phyloP scores from a whole-genome alignment of 2,329 filamentous ascomycete genomes.

The Elsinoe perseae region DNA sequence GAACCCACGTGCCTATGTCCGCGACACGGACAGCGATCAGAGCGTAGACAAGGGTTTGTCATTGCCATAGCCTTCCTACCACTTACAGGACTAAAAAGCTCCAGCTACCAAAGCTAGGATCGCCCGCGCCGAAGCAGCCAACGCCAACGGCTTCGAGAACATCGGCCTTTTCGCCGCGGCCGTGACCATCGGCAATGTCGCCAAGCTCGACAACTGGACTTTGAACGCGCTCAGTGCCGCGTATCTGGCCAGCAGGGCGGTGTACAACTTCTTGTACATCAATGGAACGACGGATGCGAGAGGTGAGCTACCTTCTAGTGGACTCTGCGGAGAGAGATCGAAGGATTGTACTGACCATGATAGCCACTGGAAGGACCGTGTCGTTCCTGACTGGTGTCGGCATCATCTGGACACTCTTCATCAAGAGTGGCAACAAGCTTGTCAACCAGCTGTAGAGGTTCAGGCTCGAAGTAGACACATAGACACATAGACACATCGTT shows the following conservation, averaged over 20 bases:
- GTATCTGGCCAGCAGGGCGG: slow-evolving; percentile 25
- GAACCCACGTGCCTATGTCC: slow-evolving; percentile 27
- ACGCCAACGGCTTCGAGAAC: slow-evolving; percentile 35
- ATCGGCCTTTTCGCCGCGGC: slow-evolving; percentile 34
- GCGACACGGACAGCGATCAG: slow-evolving; percentile 24
- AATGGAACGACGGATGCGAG: slow-evolving; percentile 15
- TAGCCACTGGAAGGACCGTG: background rate
- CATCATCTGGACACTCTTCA: slow-evolving; percentile 13
- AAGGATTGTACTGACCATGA: background rate
- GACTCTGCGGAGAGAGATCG: background rate
- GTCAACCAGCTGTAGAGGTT: slow-evolving; percentile 7
- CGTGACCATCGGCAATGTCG: slow-evolving; percentile 33
- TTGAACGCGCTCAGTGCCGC: slow-evolving; percentile 26
- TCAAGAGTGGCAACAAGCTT: slow-evolving; percentile 13
- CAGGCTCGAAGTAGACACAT: no score
- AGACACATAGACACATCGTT: no score
- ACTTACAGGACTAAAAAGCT: background rate
- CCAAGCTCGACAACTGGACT: slow-evolving; percentile 24
- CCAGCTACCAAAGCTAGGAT: slow-evolving; percentile 29
- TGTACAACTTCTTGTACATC: slow-evolving; percentile 28
- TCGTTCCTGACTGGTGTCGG: slow-evolving; percentile 8
- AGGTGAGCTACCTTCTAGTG: background rate
- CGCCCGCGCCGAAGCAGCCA: slow-evolving; percentile 32
- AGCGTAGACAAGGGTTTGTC: slow-evolving; percentile 23
- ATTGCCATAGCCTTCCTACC: background rate